Evolutionary conservation across 768 basidiomycete species (phyloP).

Genomic region (Boletus sensibilis): DNA sequence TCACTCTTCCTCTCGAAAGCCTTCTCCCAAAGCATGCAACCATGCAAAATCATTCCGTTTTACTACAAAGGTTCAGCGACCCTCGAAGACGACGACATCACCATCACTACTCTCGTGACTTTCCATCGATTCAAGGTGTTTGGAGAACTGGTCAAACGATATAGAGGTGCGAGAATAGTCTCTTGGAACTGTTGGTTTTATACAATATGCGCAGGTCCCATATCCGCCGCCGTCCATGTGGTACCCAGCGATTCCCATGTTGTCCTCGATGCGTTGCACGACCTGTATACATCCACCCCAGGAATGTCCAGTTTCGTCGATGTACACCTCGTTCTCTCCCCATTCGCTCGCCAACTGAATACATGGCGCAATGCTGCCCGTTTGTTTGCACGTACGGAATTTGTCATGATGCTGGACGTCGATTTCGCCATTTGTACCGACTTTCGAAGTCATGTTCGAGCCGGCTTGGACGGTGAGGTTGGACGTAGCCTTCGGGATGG

Average conservation of each 20-base stretch:
- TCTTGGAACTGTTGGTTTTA: not conserved
- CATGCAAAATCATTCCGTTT: constrained; percentile 76
- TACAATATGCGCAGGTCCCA: constrained; percentile 55
- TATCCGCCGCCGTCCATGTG: constrained; percentile 82
- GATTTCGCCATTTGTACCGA: constrained; percentile 86
- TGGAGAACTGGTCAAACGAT: constrained; percentile 67
- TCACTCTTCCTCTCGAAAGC: constrained; percentile 64
- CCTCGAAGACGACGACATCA: constrained; percentile 67
- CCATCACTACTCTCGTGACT: constrained; percentile 83
- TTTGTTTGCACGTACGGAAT: constrained; percentile 78
- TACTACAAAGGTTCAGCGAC: constrained; percentile 66
- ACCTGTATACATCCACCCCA: constrained; percentile 64
- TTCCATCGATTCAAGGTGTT: constrained; percentile 75
- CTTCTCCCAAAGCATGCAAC: constrained; percentile 66
- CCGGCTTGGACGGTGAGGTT: constrained; percentile 35
- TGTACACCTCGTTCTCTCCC: constrained; percentile 82
- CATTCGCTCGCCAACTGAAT: constrained; percentile 83
- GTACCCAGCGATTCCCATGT: constrained; percentile 40
- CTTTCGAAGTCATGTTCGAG: constrained; percentile 59
- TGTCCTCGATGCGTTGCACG: constrained; percentile 61
- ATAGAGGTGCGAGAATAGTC: constrained; percentile 53
- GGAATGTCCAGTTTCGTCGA: constrained; percentile 71
- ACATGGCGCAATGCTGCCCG: constrained; percentile 88
- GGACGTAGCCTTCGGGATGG: constrained; percentile 52
- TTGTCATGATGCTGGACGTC: constrained; percentile 89